Conservation (phyloP, 2,329 filamentous ascomycete species). For the Microdochium trichocladiopsis region DNA sequence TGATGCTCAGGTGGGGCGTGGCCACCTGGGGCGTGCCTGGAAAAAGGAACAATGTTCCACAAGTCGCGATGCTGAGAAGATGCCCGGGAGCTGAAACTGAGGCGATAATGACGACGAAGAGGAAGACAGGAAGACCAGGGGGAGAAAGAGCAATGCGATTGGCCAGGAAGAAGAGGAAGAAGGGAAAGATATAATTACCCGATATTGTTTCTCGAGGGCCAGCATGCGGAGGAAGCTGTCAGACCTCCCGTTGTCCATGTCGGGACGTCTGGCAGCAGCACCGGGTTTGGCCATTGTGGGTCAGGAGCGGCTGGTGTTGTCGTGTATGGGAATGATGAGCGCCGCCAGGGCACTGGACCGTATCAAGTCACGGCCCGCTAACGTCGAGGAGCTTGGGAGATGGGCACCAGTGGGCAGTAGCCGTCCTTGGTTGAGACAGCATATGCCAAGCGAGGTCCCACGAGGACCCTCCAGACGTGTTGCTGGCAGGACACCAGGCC, state of each 20-base stretch:
- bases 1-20: not conserved
- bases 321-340: not conserved
- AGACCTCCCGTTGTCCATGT: not conserved
- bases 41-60: conserved; percentile 1
- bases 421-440: too few species aligned
- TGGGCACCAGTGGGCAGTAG: too few species aligned
- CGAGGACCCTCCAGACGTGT: too few species aligned
- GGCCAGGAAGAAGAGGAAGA: not conserved
- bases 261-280: not conserved
- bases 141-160: not conserved
- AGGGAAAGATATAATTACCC: not conserved
- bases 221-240: not conserved
- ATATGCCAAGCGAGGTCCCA: too few species aligned
- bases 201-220: not conserved
- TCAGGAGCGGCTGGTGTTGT: not conserved
- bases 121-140: not conserved
- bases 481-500: too few species aligned
- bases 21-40: not conserved
- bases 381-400: too few species aligned
- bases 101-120: not conserved
- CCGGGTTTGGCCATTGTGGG: not conserved
- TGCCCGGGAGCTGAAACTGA: not conserved
- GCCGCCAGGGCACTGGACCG: not conserved
- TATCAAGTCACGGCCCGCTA: not conserved
- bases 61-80: not conserved